Evolutionary conservation across 225 moss, liverwort and hornwort genomes (phyloP).

Genomic region (Straminergon stramineum): DNA sequence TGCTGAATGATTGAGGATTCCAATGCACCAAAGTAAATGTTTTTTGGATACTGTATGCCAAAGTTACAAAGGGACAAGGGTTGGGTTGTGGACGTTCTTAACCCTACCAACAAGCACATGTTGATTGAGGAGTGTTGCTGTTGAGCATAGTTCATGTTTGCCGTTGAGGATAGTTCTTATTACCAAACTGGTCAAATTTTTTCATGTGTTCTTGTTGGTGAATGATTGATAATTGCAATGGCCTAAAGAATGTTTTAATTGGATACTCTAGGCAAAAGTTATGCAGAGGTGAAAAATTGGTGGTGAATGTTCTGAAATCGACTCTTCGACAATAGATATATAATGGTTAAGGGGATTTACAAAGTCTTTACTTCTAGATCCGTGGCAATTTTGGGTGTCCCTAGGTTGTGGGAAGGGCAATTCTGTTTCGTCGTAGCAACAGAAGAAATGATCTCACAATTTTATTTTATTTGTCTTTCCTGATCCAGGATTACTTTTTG

Average conservation of each 20-base stretch:
- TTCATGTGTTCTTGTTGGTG: background rate
- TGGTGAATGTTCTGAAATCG: background rate
- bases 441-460: background rate
- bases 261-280: background rate
- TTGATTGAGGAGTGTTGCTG: background rate
- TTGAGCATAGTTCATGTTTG: background rate
- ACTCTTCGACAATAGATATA: background rate
- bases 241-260: background rate
- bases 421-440: background rate
- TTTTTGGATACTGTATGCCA: background rate
- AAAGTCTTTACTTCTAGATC: background rate
- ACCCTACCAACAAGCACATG: background rate
- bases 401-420: background rate
- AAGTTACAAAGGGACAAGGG: background rate
- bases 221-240: background rate
- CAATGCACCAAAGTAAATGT: background rate
- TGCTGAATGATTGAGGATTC: background rate
- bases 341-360: background rate
- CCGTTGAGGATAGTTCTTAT: background rate
- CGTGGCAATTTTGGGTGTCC: background rate
- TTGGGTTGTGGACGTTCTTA: background rate
- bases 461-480: background rate
- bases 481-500: conserved; percentile 15
- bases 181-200: background rate
- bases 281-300: background rate